These are phyloP conservation scores for Hansenula anomala DNA, from an alignment of 1,139 yeast species.

Conservation along the genomic window DNA sequence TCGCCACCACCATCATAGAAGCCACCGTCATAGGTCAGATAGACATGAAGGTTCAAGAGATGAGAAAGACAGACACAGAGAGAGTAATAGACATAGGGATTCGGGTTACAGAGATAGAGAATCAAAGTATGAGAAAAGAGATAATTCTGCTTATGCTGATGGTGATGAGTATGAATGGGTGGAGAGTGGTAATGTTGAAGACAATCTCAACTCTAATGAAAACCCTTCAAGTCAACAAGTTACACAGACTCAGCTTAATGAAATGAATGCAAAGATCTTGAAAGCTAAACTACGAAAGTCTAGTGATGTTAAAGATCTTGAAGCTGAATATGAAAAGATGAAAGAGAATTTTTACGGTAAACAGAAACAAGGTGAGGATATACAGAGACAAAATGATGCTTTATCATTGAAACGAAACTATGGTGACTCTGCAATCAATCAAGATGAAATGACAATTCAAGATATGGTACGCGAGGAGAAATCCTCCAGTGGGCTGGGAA, in stretches of 20 bases:
- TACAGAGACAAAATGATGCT: background rate
- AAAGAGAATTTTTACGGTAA: conserved; percentile 7
- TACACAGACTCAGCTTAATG: conserved; percentile 23
- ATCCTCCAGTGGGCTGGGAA: conserved; percentile 19
- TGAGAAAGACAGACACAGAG: conserved; percentile 2
- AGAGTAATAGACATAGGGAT: background rate
- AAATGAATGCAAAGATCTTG: conserved; percentile 30
- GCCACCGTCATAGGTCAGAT: conserved; percentile 4
- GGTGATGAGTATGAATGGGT: too few species aligned
- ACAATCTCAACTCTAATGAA: too few species aligned
- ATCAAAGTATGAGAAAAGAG: too few species aligned
- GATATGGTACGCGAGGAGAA: conserved; percentile 32
- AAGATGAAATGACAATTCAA: conserved; percentile 27
- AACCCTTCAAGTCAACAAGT: conserved; percentile 1
- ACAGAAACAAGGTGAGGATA: conserved; percentile 5
- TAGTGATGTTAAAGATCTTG: conserved; percentile 22
- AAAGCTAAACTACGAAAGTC: conserved; percentile 29
- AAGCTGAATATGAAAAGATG: conserved; percentile 23
- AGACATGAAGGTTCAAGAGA: conserved; percentile 1
- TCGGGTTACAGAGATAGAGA: conserved; percentile 2
- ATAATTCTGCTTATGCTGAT: too few species aligned
- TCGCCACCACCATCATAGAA: background rate
- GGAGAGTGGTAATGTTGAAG: background rate
- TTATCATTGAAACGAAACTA: background rate
- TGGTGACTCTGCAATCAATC: conserved; percentile 3